A percentile compares a stretch with the other conserved stretches of the same genome.
phyloP scores from a whole-genome alignment of 2,329 filamentous ascomycete genomes.

The Thelonectria olida region DNA sequence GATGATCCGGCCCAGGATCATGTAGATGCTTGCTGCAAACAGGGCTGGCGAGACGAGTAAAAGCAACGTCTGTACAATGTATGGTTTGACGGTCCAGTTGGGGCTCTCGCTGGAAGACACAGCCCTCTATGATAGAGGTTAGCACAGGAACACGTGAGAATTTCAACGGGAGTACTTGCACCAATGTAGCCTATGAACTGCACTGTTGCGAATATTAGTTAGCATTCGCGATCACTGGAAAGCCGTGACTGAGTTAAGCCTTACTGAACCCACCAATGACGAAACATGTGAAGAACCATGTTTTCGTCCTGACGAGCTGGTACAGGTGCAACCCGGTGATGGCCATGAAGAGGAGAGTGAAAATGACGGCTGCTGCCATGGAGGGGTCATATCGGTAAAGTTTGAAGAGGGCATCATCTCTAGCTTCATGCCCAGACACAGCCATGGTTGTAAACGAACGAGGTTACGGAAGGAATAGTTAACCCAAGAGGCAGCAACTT shows the following conservation, averaged over 20 bases:
- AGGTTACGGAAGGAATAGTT: not conserved
- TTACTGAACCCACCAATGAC: conserved; percentile 57
- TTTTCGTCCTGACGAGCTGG: conserved; percentile 48
- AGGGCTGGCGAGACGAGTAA: conserved; percentile 49
- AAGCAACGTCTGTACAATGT: conserved; percentile 48
- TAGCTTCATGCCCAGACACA: not conserved
- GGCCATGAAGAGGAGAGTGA: conserved; percentile 49
- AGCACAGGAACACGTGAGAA: not conserved
- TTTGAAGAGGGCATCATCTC: not conserved
- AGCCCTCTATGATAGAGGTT: conserved; percentile 54
- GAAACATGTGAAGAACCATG: conserved; percentile 61
- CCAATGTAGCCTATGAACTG: not conserved
- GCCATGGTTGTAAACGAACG: not conserved
- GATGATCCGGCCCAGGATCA: conserved; percentile 53
- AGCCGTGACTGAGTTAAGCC: conserved; percentile 3
- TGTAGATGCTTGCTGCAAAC: conserved; percentile 55
- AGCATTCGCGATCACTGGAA: not conserved
- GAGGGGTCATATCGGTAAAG: conserved; percentile 57
- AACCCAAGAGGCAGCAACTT: too few relatives aligned
- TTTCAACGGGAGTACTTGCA: not conserved
- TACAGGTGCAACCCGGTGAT: conserved; percentile 48
- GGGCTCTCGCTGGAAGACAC: conserved; percentile 47
- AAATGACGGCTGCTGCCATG: conserved; percentile 50
- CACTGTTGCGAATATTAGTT: not conserved
- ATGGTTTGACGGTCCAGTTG: conserved; percentile 43